Base-by-base conservation (phyloP, 2,329 filamentous ascomycete genomes). In the Aureobasidium namibiae region DNA sequence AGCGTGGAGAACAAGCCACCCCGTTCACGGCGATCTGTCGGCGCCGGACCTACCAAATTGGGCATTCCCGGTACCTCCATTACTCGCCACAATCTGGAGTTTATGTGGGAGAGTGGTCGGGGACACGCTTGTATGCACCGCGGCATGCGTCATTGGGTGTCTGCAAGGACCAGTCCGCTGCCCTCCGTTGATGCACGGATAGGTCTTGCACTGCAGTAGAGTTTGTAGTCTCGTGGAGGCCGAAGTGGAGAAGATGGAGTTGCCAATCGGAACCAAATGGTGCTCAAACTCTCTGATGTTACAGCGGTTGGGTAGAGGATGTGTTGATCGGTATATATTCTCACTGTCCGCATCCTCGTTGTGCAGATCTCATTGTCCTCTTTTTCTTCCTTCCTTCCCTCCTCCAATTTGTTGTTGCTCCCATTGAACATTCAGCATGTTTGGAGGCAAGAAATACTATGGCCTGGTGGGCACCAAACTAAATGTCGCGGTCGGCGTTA, bases 401-500 rank as follows among this genome's bases (percentile, higher is more conserved):
- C 16, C 29, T 23, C 39, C 24, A 36, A 10, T 23, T 38, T 23
- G 34, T 29, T 18, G 1, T 53, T 33, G 4, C 21, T n/a, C n/a
- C 7, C 34, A 41, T 31, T 18, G 34, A 42, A 24, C 29, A 58
- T 23, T 39, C 46, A 45, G 7, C 46, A 61, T 61, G 59, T 49
- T 57, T 16, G 56, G 60, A n/a, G n/a, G n/a, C 24, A 59, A 53
- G 42, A 67, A 64, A 23, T 76, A 71, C 61, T 68, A 74, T 62
- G 74, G 74, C 66, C 70, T 76, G 14, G 68, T 67, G 61, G 75
- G 75, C 69, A 67, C 67, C 48, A 67, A 66, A 52, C 69, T 77
- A 36, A 73, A 75, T 59, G 64, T 75, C 31, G 74, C 74, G 48
- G 75, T 78, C 63, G 73, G 73, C 29, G 59, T 75, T 14, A 71